phyloP scores from a whole-genome alignment of 202 grass and related monocot genomes.

The Brachypodium distachyon region DNA sequence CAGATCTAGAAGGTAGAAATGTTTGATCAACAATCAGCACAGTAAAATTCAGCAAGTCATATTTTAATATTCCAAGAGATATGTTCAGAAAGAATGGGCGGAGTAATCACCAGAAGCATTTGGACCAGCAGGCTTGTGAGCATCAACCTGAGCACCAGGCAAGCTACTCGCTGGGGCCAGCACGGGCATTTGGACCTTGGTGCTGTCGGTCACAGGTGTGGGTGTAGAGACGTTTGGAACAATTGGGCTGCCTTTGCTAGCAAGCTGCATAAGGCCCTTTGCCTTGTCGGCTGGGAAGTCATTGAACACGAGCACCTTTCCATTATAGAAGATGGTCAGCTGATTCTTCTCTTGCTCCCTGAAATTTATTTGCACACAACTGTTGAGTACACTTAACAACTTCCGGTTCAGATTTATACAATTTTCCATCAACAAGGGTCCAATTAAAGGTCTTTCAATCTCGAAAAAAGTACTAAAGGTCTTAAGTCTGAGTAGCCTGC shows the following conservation, averaged over 20 bases:
- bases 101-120: constrained; percentile 56
- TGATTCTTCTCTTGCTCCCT: constrained; percentile 51
- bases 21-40: neutral
- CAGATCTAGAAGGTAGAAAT: constrained; percentile 44
- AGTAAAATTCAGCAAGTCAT: neutral
- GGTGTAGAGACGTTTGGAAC: neutral
- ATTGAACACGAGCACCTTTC: constrained; percentile 81
- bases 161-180: constrained; percentile 16
- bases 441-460: neutral
- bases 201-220: constrained; percentile 10
- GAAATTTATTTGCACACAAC: neutral
- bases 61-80: neutral
- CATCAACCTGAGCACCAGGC: constrained; percentile 14
- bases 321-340: constrained; percentile 88
- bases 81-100: neutral
- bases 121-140: constrained; percentile 31
- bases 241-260: constrained; percentile 45
- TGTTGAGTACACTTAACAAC: constrained; percentile 2
- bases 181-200: constrained; percentile 3
- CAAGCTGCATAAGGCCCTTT: constrained; percentile 79
- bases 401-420: neutral
- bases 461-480: no score
- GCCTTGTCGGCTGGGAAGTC: constrained; percentile 75
- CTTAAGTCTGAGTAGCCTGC: neutral
- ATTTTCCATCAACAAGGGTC: neutral